These are phyloP conservation scores for Calonectria montana DNA, from an alignment of 2,329 filamentous ascomycete species.

Conservation along the genomic window DNA sequence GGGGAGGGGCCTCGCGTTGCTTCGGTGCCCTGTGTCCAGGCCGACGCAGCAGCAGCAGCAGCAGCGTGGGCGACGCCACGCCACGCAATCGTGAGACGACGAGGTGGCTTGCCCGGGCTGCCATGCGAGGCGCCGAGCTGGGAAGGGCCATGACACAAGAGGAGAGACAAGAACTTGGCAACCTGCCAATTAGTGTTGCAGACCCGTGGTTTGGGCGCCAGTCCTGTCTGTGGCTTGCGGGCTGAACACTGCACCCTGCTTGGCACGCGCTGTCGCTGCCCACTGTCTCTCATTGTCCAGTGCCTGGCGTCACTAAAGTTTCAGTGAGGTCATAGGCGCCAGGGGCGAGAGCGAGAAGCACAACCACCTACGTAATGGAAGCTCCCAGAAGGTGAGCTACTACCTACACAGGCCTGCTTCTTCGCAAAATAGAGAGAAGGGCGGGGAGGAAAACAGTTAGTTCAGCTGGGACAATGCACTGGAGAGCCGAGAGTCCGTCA, in stretches of 20 bases:
- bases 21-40: not conserved
- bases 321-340: conserved; percentile 12
- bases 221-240: not conserved
- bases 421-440: not conserved
- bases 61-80: conserved; percentile 1
- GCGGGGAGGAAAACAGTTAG: not conserved
- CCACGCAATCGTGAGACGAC: conserved; percentile 23
- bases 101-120: conserved; percentile 9
- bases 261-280: not conserved
- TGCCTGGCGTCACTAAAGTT: not conserved
- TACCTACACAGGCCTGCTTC: not conserved
- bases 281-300: not conserved
- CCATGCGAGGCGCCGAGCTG: conserved; percentile 3
- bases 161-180: conserved; percentile 1
- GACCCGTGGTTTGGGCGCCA: not conserved
- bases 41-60: too few relatives aligned
- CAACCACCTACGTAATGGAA: conserved; percentile 8
- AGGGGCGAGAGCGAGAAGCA: not conserved
- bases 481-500: not conserved
- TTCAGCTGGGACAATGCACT: not conserved
- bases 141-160: conserved; percentile 3
- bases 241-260: not conserved
- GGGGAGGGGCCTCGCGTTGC: not conserved
- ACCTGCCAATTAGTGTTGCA: not conserved
- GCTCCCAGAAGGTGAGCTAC: not conserved